Percentiles rank a stretch among this genome's conserved stretches.
Conservation (phyloP, 257 asterid species). For the Primulina huaijiensis region DNA sequence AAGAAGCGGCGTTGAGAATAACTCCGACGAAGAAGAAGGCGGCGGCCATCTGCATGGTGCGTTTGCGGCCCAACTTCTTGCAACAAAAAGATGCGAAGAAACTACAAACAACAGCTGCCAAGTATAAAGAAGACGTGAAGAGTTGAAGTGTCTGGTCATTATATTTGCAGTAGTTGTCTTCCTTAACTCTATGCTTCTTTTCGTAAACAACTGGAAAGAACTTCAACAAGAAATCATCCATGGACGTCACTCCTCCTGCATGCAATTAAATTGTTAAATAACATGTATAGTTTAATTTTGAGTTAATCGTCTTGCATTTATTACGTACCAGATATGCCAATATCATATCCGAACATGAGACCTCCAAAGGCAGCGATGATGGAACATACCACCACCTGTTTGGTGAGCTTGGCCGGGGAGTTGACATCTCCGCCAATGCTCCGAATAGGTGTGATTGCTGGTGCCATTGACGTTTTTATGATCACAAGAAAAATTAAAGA, state of each 20-base stretch:
- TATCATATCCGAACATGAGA: conserved; percentile 44
- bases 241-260: conserved; percentile 42
- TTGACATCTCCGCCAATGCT: conserved; percentile 1
- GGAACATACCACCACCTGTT: conserved; percentile 31
- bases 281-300: too few species aligned
- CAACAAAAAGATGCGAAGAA: conserved; percentile 35
- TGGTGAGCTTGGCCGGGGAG: conserved; percentile 33
- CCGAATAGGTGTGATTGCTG: conserved; percentile 11
- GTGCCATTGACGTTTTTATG: conserved; percentile 19
- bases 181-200: conserved; percentile 23
- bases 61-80: conserved; percentile 28
- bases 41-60: conserved; percentile 34
- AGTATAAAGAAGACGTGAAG: conserved; percentile 40
- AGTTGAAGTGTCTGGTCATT: conserved; percentile 34
- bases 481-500: too few species aligned
- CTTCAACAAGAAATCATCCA: conserved; percentile 35
- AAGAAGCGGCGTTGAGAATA: conserved; percentile 19
- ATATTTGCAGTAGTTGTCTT: conserved; percentile 41
- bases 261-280: not conserved
- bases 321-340: conserved; percentile 40
- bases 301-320: too few species aligned
- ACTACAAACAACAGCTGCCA: conserved; percentile 34
- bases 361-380: conserved; percentile 43
- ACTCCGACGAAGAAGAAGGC: conserved; percentile 32
- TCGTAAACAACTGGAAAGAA: conserved; percentile 32